phyloP scores from a whole-genome alignment of 192 early-diverging fungal genomes.

The Coemansia sp. region DNA sequence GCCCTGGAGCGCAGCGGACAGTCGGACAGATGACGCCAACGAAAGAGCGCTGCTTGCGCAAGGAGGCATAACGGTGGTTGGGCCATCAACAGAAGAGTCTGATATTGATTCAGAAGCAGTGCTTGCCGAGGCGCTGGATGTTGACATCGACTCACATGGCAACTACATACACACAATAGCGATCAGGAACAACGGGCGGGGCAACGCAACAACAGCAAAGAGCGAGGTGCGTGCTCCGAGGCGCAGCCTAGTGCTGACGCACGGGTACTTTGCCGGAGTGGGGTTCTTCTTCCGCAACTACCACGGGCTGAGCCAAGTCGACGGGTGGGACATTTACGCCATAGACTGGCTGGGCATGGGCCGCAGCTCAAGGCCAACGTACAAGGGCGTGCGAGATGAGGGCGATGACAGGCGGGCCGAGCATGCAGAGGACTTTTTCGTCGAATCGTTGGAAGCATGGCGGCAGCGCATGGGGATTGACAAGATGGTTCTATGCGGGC shows the following conservation, averaged over 20 bases:
- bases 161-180: slow-evolving; percentile 58
- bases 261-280: slow-evolving; percentile 58
- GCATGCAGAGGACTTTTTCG: slow-evolving; percentile 81
- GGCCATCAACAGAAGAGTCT: not conserved
- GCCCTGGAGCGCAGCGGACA: slow-evolving; percentile 16
- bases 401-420: slow-evolving; percentile 58
- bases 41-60: slow-evolving; percentile 39
- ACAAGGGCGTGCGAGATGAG: slow-evolving; percentile 53
- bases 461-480: slow-evolving; percentile 77
- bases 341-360: slow-evolving; percentile 97
- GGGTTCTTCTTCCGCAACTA: slow-evolving; percentile 61
- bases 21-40: slow-evolving; percentile 26
- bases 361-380: slow-evolving; percentile 77
- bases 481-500: slow-evolving; percentile 84
- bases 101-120: slow-evolving; percentile 1
- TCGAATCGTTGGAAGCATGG: slow-evolving; percentile 91
- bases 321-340: slow-evolving; percentile 47
- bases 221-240: not conserved
- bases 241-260: slow-evolving; percentile 55
- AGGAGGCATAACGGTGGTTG: slow-evolving; percentile 28
- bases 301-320: slow-evolving; percentile 42
- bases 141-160: slow-evolving; percentile 40
- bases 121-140: slow-evolving; percentile 40
- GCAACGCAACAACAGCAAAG: not conserved
- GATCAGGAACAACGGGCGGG: slow-evolving; percentile 19